Conservation (phyloP, 352 stramenopile genomes). For the Phytophthora pini region DNA sequence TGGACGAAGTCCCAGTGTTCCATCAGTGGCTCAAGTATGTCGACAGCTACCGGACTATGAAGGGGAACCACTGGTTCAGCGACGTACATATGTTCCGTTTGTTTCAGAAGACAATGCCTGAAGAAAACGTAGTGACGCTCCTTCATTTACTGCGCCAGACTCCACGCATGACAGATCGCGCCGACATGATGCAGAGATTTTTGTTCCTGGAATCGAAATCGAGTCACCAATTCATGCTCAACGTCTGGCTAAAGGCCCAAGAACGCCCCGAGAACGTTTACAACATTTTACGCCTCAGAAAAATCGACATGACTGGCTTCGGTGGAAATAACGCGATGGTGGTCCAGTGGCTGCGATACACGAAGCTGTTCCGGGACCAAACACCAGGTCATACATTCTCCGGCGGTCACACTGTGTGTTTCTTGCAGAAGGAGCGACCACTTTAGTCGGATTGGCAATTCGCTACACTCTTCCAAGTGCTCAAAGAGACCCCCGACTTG, state of each 20-base stretch:
- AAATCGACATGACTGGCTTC: neutral
- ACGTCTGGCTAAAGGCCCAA: neutral
- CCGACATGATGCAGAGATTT: conserved; percentile 2
- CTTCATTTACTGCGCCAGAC: neutral
- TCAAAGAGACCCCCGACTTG: neutral
- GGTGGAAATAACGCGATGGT: neutral
- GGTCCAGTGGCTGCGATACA: neutral
- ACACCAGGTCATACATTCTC: neutral
- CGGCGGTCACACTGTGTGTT: neutral
- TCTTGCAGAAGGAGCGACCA: neutral
- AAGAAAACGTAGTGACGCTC: conserved; percentile 2
- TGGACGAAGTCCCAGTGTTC: neutral
- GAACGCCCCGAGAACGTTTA: neutral
- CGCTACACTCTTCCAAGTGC: neutral
- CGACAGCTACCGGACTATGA: neutral
- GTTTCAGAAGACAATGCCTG: neutral
- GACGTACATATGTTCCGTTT: neutral
- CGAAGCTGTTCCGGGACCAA: neutral
- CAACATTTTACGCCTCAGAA: neutral
- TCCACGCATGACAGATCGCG: neutral
- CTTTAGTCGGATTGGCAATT: neutral
- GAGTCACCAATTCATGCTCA: neutral
- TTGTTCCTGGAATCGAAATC: neutral
- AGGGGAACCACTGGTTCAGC: neutral
- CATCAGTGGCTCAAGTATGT: neutral